Percentiles rank a stretch among this genome's conserved stretches.
These are phyloP conservation scores for Aspergillus versicolor DNA, from an alignment of 2,329 filamentous ascomycete genomes.

Conservation along the genomic window DNA sequence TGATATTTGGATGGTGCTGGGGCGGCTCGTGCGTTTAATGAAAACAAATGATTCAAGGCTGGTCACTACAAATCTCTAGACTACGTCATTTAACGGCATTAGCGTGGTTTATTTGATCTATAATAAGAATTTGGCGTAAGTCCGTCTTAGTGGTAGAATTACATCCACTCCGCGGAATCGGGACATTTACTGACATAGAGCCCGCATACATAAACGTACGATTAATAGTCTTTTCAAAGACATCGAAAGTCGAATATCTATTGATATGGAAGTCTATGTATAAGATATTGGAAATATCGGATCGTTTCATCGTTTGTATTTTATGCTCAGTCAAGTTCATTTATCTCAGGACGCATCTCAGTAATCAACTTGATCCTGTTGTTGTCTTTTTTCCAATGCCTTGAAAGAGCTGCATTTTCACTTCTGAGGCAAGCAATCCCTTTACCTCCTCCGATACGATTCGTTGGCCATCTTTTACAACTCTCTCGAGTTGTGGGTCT, in stretches of 20 bases:
- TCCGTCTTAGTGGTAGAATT: no score
- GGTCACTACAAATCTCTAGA: no score
- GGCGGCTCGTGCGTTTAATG: no score
- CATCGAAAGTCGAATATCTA: background rate
- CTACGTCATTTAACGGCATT: no score
- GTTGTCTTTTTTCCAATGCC: slow-evolving; percentile 32
- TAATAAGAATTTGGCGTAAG: no score
- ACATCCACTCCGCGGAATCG: no score
- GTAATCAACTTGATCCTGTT: slow-evolving; percentile 15
- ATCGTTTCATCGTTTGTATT: background rate
- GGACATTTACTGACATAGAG: no score
- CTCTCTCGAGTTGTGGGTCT: slow-evolving; percentile 52
- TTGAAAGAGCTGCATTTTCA: slow-evolving; percentile 54
- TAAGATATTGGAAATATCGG: background rate
- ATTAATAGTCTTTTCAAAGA: background rate
- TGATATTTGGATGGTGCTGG: no score
- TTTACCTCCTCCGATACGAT: slow-evolving; percentile 57
- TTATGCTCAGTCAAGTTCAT: background rate
- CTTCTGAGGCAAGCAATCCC: slow-evolving; percentile 47
- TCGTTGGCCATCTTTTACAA: slow-evolving; percentile 57
- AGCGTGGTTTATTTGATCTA: no score
- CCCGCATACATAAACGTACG: background rate
- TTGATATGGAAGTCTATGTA: background rate
- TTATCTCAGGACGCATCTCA: background rate
- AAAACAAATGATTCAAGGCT: no score